Base-by-base conservation (phyloP, 2,329 filamentous ascomycete genomes). In the Alternaria brassicae region DNA sequence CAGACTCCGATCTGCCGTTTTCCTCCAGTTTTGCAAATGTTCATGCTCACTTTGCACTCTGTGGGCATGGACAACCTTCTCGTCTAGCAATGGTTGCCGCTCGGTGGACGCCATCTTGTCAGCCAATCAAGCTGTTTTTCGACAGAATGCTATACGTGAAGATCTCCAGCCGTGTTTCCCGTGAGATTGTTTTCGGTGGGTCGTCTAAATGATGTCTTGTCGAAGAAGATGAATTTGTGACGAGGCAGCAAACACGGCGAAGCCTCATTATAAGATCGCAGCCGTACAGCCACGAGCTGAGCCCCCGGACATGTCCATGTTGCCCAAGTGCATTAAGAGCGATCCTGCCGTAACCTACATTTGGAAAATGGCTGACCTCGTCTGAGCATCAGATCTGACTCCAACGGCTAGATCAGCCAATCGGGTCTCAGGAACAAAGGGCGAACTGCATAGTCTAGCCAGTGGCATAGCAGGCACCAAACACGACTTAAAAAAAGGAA, bases 331-430 rank as follows among this genome's bases (percentile, higher is more conserved):
- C 23, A 40, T 19, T 49, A 25, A 41, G 42, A 50, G 45, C 59
- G 56, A 62, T 55, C 48, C 54, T 61, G 41, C 49, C 44, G 60
- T 25, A 36, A 52, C 44, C 66, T 58, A 39, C 37, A 67, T 65
- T 54, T 47, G 64, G 67, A 36, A 53, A 69, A 70, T 65, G 66
- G 65, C 51, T 60, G 48, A 62, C 41, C 45, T 60, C 56, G 60
- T 59, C 62, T 69, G 63, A 71, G 67, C 67, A 63, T 65, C 67
- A 54, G 53, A 58, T 42, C 32, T 41, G 37, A 19, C 30, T 45
- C 45, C 10, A 25, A 27, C 30, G 50, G 25, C 32, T 23, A 32
- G 21, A 55, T 51, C 39, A 36, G 25, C 65, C 63, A 63, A 63
- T 64, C 54, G 58, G 6, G 10, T 19, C 28, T 23, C 15, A n/a